A percentile compares a stretch with the other conserved stretches of the same genome.
Evolutionary conservation across 2,329 filamentous ascomycete species (phyloP).

Genomic region (Pyrenochaeta sp.): DNA sequence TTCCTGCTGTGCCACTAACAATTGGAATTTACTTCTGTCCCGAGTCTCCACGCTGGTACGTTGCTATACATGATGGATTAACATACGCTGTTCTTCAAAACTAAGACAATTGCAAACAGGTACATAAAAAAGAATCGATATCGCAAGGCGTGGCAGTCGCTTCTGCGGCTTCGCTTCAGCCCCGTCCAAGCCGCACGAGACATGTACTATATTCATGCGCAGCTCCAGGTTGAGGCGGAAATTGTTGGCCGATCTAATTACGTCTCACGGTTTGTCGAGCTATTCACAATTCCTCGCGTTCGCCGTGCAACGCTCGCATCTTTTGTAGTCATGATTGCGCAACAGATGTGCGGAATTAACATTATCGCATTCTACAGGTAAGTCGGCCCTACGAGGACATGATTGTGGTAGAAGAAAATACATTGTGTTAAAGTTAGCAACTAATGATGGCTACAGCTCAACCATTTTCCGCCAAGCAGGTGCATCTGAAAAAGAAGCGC

Average conservation of each 20-base stretch:
- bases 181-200: slow-evolving; percentile 48
- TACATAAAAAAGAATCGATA: slow-evolving; percentile 49
- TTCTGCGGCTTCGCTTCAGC: slow-evolving; percentile 52
- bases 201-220: slow-evolving; percentile 49
- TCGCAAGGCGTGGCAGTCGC: slow-evolving; percentile 58
- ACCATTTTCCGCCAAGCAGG: slow-evolving; percentile 69
- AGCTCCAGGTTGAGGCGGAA: slow-evolving; percentile 46
- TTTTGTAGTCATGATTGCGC: slow-evolving; percentile 52
- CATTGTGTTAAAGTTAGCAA: no score
- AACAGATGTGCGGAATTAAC: slow-evolving; percentile 64
- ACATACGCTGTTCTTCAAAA: no score
- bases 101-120: no score
- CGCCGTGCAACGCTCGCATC: slow-evolving; percentile 50
- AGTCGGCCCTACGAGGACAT: neutral
- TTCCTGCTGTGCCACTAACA: slow-evolving; percentile 49
- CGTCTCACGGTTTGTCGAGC: slow-evolving; percentile 57
- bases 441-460: slow-evolving; percentile 76
- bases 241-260: slow-evolving; percentile 45
- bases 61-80: no score
- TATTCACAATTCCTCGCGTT: slow-evolving; percentile 53
- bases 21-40: slow-evolving; percentile 49
- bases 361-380: slow-evolving; percentile 41
- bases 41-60: slow-evolving; percentile 47
- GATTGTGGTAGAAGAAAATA: neutral
- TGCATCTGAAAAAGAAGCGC: slow-evolving; percentile 35